Conservation (phyloP, 169 alveolate genomes). For the Plasmodium relictum region DNA sequence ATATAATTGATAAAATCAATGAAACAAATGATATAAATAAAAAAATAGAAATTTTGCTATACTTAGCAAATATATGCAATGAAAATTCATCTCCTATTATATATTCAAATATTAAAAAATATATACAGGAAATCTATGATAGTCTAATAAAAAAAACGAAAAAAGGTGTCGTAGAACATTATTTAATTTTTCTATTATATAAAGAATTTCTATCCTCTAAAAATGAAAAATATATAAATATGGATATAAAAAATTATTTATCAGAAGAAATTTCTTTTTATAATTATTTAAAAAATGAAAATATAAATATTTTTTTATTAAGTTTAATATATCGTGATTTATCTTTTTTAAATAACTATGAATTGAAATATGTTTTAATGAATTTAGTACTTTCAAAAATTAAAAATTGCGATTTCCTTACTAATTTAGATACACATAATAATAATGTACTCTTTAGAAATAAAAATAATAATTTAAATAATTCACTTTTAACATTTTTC, state of each 20-base stretch:
- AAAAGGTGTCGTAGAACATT: slow-evolving; percentile 50
- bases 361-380: slow-evolving; percentile 58
- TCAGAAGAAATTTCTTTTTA: slow-evolving; percentile 67
- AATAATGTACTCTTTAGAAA: neutral
- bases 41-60: slow-evolving; percentile 47
- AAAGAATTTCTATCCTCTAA: slow-evolving; percentile 58
- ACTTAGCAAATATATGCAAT: slow-evolving; percentile 43
- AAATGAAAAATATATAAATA: slow-evolving; percentile 31
- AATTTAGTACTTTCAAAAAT: slow-evolving; percentile 72
- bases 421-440: neutral
- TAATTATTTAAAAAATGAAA: slow-evolving; percentile 73
- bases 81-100: neutral
- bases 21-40: slow-evolving; percentile 68
- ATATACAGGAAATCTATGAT: slow-evolving; percentile 39
- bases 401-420: slow-evolving; percentile 20
- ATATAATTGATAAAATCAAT: slow-evolving; percentile 15
- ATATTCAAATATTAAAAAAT: slow-evolving; percentile 9
- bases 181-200: slow-evolving; percentile 50
- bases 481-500: slow-evolving; percentile 15
- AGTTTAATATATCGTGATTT: slow-evolving; percentile 77
- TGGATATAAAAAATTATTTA: slow-evolving; percentile 33
- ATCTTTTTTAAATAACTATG: slow-evolving; percentile 56
- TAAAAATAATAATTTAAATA: slow-evolving; percentile 7
- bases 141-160: slow-evolving; percentile 33
- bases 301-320: slow-evolving; percentile 69